Percentiles rank a stretch among this genome's conserved stretches.
These are phyloP conservation scores for Kurtzmaniella cleridarum DNA, from an alignment of 805 yeast genomes.

Conservation along the genomic window DNA sequence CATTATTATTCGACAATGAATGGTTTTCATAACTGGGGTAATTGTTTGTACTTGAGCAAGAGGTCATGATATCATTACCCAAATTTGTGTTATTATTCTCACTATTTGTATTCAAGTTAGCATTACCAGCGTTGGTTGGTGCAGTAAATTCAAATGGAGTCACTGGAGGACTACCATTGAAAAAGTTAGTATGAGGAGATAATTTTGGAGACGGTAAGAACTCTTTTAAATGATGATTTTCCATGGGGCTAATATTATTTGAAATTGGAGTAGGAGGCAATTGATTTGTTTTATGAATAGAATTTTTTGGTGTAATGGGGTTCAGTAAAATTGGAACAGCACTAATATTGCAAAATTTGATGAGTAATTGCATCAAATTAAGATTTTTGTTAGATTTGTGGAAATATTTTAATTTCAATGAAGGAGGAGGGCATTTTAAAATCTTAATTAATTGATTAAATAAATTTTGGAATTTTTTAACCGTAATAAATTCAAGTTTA, in stretches of 20 bases:
- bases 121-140: not conserved
- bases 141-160: slow-evolving; percentile 2
- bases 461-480: slow-evolving; percentile 9
- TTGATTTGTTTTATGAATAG: slow-evolving; percentile 6
- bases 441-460: slow-evolving; percentile 28
- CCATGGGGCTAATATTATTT: slow-evolving; percentile 15
- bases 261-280: slow-evolving; percentile 16
- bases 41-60: not conserved
- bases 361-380: slow-evolving; percentile 31
- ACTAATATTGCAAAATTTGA: slow-evolving; percentile 25
- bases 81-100: not conserved
- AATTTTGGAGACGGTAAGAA: slow-evolving; percentile 4
- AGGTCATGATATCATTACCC: not conserved
- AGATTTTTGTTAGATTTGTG: slow-evolving; percentile 29
- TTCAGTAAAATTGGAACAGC: slow-evolving; percentile 11
- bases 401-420: slow-evolving; percentile 42
- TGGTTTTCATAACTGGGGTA: too few relatives aligned
- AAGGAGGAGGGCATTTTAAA: slow-evolving; percentile 41
- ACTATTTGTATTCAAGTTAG: not conserved
- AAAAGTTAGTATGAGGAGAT: slow-evolving; percentile 2
- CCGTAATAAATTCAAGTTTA: not conserved
- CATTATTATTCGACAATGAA: not conserved
- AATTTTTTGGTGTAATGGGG: slow-evolving; percentile 29
- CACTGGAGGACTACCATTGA: slow-evolving; percentile 2
- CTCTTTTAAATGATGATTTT: not conserved